These are phyloP conservation scores for Pyrus bretschneideri DNA, from an alignment of 306 rosid species.

Conservation along the genomic window DNA sequence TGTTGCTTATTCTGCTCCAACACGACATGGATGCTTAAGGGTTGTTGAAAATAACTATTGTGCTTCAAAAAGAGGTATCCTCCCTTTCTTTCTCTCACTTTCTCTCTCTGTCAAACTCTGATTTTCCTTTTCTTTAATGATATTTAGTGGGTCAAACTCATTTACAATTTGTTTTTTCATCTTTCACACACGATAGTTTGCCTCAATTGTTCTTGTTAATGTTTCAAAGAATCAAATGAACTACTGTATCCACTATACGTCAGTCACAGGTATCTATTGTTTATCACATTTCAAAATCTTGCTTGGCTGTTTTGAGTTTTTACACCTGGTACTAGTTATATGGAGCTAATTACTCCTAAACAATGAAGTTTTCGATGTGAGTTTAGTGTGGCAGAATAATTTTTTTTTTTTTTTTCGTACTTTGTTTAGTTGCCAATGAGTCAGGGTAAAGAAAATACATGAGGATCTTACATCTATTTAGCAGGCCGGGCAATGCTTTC, in stretches of 20 bases:
- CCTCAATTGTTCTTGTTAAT: neutral
- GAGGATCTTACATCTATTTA: neutral
- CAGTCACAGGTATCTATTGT: neutral
- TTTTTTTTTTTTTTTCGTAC: neutral
- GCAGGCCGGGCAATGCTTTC: neutral
- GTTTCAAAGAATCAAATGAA: neutral
- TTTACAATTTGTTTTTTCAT: neutral
- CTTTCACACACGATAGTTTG: neutral
- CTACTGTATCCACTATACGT: neutral
- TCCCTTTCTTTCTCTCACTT: conserved; percentile 3
- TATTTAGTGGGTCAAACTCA: neutral
- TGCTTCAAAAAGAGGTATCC: conserved; percentile 84
- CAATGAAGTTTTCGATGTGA: neutral
- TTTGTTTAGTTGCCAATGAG: neutral
- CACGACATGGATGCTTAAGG: conserved; percentile 80
- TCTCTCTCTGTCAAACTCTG: neutral
- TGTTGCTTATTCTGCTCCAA: conserved; percentile 81
- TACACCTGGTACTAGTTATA: neutral
- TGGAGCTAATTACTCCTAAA: neutral
- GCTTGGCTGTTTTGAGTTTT: neutral
- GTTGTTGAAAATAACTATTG: conserved; percentile 90
- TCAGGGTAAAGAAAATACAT: neutral
- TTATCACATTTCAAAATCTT: neutral
- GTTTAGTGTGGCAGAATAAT: neutral
- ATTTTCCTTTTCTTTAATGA: neutral